Evolutionary conservation across 1,139 yeast genomes (phyloP).

Genomic region (Blastobotrys niveus): DNA sequence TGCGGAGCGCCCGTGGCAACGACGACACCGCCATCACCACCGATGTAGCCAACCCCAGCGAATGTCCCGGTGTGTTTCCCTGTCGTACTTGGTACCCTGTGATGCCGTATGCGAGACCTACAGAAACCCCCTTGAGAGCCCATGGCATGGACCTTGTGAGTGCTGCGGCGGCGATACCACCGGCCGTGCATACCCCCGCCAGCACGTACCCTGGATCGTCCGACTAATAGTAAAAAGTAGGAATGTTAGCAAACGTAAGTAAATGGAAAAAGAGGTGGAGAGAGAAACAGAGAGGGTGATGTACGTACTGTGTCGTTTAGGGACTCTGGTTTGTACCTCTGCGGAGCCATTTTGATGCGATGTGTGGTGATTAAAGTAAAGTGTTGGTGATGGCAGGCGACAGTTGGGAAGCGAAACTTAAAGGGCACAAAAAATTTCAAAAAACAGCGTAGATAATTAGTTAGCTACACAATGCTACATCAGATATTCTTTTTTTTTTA

Average conservation of each 20-base stretch:
- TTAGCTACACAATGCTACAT: too few species aligned
- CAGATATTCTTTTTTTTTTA: too few species aligned
- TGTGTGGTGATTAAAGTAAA: background rate
- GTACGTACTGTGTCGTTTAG: background rate
- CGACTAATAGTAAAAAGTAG: background rate
- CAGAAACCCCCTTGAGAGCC: constrained; percentile 65
- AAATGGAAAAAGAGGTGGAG: too few species aligned
- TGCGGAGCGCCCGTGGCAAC: constrained; percentile 56
- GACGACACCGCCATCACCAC: constrained; percentile 59
- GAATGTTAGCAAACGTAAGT: too few species aligned
- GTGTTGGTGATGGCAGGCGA: too few species aligned
- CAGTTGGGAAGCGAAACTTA: too few species aligned
- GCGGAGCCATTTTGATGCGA: background rate
- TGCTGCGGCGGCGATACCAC: constrained; percentile 67
- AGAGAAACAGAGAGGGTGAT: too few species aligned
- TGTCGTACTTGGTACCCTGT: constrained; percentile 68
- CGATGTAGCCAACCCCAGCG: constrained; percentile 71
- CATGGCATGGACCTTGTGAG: constrained; percentile 78
- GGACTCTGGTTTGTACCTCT: background rate
- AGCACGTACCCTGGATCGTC: constrained; percentile 63
- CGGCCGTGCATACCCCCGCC: constrained; percentile 66
- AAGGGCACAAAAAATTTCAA: background rate
- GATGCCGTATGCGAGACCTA: constrained; percentile 63
- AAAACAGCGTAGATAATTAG: too few species aligned
- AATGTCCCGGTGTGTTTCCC: constrained; percentile 54